These are phyloP conservation scores for Cladophialophora chaetospira DNA, from an alignment of 2,329 filamentous ascomycete species.

Conservation along the genomic window DNA sequence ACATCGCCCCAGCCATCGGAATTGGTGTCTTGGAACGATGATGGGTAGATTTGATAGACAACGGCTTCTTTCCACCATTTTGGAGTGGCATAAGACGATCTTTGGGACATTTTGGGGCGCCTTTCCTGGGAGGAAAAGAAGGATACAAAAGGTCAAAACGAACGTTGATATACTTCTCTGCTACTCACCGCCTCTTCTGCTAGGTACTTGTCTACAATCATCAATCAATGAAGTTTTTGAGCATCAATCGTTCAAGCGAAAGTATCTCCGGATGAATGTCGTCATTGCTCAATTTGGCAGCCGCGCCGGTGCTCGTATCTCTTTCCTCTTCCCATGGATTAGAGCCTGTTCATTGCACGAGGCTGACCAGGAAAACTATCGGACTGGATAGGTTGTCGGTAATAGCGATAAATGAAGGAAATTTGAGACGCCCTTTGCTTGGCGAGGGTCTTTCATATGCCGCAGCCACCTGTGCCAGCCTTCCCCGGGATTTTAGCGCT, in stretches of 20 bases:
- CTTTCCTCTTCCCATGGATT: neutral
- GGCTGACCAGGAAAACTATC: no score
- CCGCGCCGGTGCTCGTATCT: constrained; percentile 7
- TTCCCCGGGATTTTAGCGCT: no score
- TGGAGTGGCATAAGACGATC: constrained; percentile 21
- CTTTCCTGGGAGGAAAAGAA: neutral
- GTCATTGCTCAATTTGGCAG: constrained; percentile 23
- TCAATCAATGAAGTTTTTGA: neutral
- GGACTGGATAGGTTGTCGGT: no score
- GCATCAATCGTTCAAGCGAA: constrained; percentile 9
- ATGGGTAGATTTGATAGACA: constrained; percentile 63
- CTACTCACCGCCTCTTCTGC: neutral
- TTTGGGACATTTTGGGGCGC: constrained; percentile 9
- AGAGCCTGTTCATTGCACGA: no score
- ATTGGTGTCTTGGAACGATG: constrained; percentile 55
- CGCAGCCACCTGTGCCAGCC: no score
- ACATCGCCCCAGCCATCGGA: constrained; percentile 64
- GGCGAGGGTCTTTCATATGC: no score
- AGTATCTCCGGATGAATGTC: constrained; percentile 25
- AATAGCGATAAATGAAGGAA: no score
- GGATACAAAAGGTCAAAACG: neutral
- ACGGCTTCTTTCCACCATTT: constrained; percentile 61
- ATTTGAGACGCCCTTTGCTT: no score
- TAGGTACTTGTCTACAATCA: neutral
- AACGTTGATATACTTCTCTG: neutral